Base-by-base conservation (phyloP, 1,284 basidiomycete species). In the Apiotrichum laibachii region DNA sequence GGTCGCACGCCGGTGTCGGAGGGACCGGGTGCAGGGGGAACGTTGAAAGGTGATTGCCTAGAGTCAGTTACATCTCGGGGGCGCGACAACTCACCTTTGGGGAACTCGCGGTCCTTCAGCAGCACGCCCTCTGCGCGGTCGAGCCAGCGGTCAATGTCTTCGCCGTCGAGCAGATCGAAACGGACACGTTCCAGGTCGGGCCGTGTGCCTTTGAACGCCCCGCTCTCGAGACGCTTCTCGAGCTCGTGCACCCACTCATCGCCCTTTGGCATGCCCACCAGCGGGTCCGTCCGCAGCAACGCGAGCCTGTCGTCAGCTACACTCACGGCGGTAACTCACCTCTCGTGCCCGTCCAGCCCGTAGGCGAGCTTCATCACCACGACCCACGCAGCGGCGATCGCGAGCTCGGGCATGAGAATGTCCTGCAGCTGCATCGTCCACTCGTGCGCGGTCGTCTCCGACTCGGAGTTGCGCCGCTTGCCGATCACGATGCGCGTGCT, bases 331-430 rank as follows among this genome's bases (percentile, higher is more conserved):
- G 6, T 18, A 35, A 72, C 80, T 53, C 65, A 85, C 88, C 88
- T 83, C 50, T 70, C 62, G 60, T 76, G 77, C n/a, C 85, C 88
- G 73, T 92, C 90, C 34, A 93, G 72, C 1, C 91, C 90, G 68
- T 93, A 92, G 12, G 86, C 82, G 79, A 93, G 80, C 77, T 92
- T 93, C 71, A 92, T 80, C 34, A 87, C 84, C 5, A 92, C 80
- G 18, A 92, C 81, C 54, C 84, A 83, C 9, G 82, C 82, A 1
- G 85, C 85, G 49, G 85, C 78, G 22, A 94, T 78, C 7, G 85
- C 82, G 31, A 90, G 80, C 72, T 95, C 92, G n/a, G 88, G 85
- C 11, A 90, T 85, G 21, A 85, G 81, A 1, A 71, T 64, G 63
- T 77, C 72, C 13, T 61, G 49, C 18, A 66, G 60, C 22, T 60